These are phyloP conservation scores for Epichloe bromicola DNA, from an alignment of 2,329 filamentous ascomycete genomes.

Conservation along the genomic window DNA sequence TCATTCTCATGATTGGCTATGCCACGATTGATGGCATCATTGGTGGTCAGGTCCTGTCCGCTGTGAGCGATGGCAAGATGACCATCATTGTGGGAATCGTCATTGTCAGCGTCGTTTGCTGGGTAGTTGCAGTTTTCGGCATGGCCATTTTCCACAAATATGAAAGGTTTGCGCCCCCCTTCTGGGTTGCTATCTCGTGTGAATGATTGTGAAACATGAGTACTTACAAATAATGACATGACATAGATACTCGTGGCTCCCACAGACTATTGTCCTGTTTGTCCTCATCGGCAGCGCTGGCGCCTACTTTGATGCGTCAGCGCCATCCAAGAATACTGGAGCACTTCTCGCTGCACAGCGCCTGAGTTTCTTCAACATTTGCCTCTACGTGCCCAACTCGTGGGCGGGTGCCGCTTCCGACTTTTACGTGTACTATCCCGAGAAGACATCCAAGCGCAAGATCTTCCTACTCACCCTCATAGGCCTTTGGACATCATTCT, in stretches of 20 bases:
- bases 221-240: background rate
- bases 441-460: conserved; percentile 41
- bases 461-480: conserved; percentile 58
- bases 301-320: conserved; percentile 48
- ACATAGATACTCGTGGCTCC: conserved; percentile 32
- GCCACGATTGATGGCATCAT: conserved; percentile 68
- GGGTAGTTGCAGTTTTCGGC: conserved; percentile 52
- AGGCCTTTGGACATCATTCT: conserved; percentile 47
- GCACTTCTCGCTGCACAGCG: conserved; percentile 47
- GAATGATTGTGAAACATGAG: background rate
- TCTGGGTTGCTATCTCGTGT: too few species aligned
- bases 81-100: conserved; percentile 64
- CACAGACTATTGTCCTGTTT: conserved; percentile 60
- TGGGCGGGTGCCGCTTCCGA: conserved; percentile 68
- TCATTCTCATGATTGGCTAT: conserved; percentile 63
- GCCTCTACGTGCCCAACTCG: conserved; percentile 34
- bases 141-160: conserved; percentile 51
- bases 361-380: conserved; percentile 58
- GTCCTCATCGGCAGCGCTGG: conserved; percentile 58
- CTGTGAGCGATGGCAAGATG: conserved; percentile 51
- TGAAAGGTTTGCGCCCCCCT: conserved; percentile 33
- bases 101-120: conserved; percentile 62
- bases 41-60: conserved; percentile 62
- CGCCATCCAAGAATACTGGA: conserved; percentile 43
- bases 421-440: conserved; percentile 69